Evolutionary conservation across 371 early-diverging fungal species (phyloP).

Genomic region (Mucor saturninus): DNA sequence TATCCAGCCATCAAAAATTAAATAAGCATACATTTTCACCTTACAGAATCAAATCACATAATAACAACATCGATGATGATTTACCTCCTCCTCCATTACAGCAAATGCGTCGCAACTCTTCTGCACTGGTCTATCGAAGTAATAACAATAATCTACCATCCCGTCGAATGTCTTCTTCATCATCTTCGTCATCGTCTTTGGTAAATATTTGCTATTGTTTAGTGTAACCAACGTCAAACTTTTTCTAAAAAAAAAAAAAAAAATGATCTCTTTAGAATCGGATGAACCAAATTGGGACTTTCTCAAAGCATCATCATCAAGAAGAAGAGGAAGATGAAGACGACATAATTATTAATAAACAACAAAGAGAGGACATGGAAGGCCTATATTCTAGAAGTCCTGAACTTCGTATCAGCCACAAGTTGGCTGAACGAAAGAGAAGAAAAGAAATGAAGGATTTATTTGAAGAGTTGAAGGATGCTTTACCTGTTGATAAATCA

Average conservation of each 20-base stretch:
- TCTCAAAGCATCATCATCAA: background rate
- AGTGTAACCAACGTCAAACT: slow-evolving; percentile 7
- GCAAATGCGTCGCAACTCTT: slow-evolving; percentile 8
- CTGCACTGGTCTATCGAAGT: slow-evolving; percentile 1
- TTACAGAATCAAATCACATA: background rate
- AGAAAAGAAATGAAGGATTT: slow-evolving; percentile 81
- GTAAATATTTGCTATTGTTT: slow-evolving; percentile 1
- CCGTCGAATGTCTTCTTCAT: slow-evolving; percentile 10
- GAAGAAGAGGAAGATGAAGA: background rate
- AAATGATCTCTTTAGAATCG: background rate
- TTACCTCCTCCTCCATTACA: background rate
- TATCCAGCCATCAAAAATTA: slow-evolving; percentile 10
- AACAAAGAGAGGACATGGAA: slow-evolving; percentile 7
- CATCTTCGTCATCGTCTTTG: slow-evolving; percentile 1
- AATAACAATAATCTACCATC: background rate
- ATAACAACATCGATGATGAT: background rate
- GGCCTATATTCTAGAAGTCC: slow-evolving; percentile 63
- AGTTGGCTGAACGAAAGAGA: slow-evolving; percentile 78
- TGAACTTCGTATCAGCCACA: slow-evolving; percentile 69
- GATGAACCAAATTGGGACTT: slow-evolving; percentile 5
- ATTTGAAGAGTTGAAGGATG: slow-evolving; percentile 74
- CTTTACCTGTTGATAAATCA: slow-evolving; percentile 68
- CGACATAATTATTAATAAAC: background rate
- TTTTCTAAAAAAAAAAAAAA: background rate
- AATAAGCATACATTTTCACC: background rate